Base-by-base conservation (phyloP, 2,329 filamentous ascomycete species). In the Aspergillus tubingensis region DNA sequence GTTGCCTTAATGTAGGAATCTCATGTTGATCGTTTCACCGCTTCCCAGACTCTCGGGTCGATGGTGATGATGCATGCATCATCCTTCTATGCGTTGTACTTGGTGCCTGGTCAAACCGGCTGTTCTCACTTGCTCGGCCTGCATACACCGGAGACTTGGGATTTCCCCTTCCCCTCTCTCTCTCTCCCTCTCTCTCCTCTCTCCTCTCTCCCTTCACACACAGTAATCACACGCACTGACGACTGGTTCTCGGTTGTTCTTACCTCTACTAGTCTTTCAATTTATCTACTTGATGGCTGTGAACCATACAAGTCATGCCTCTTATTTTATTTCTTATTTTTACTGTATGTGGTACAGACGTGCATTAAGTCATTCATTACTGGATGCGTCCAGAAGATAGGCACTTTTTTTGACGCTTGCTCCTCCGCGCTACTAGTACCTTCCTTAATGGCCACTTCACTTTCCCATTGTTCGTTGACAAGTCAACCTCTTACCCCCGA, bases 11-110 rank as follows among this genome's bases (percentile, higher is more conserved):
- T 19, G 49, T 10, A 41, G 39, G 17, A 53, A 11, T 38, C n/a
- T 27, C 52, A 56, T 39, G 58, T 54, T 63, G 58, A 65, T 62
- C 58, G 58, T 63, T 60, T 61, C 63, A 65, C 61, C 59, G 58
- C 61, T 63, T 65, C 59, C 63, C 63, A 65, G 44, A 62, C 47
- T 53, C 59, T 61, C 62, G 63, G 63, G 63, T 65, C 63, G n/a
- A 55, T 55, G 39, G 80, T 8, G 71, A 73, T 53, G 57, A 70
- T 23, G 72, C 71, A 19, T 81, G 80, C 78, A 59, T 65, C 6
- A 67, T 53, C 36, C 54, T 81, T 8, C 70, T 68, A 44, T 23
- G 52, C 52, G 52, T 39, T 54, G 52, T 54, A 25, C 23, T 50
- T 50, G 27, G 47, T 50, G 47, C 47, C 47, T 50, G 47, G 47